Evolutionary conservation across 257 asterid species (phyloP).

Genomic region (Gardenia jasminoides): DNA sequence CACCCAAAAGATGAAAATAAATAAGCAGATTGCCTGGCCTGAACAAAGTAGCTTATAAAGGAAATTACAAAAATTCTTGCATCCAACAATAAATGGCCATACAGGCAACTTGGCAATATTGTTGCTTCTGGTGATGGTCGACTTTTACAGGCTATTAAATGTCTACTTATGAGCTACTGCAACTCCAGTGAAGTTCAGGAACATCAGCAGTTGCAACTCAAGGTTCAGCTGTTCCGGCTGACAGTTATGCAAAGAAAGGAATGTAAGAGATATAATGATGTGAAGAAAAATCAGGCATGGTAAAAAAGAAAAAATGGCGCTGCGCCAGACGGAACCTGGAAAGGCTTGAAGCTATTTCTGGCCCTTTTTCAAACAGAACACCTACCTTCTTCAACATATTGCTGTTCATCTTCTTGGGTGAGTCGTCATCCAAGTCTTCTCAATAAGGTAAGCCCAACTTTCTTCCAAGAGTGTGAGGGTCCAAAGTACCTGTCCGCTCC

Average conservation of each 20-base stretch:
- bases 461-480: slow-evolving; percentile 61
- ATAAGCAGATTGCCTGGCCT: no score
- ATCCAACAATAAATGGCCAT: not conserved
- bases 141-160: slow-evolving; percentile 9
- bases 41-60: not conserved
- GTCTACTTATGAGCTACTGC: not conserved
- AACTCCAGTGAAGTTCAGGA: not conserved
- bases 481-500: slow-evolving; percentile 57
- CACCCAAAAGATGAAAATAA: no score
- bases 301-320: not conserved
- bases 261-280: slow-evolving; percentile 2
- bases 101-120: not conserved
- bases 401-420: slow-evolving; percentile 73
- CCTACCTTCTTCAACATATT: slow-evolving; percentile 85
- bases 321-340: slow-evolving; percentile 22
- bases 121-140: not conserved
- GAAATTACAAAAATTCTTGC: not conserved
- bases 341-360: slow-evolving; percentile 43
- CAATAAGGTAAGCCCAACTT: slow-evolving; percentile 52
- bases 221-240: not conserved
- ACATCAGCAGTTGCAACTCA: not conserved
- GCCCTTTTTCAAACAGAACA: slow-evolving; percentile 72
- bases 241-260: not conserved
- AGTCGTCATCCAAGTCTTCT: slow-evolving; percentile 67
- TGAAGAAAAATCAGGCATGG: slow-evolving; percentile 6